Percentiles rank a stretch among this genome's conserved stretches.
phyloP scores from a whole-genome alignment of 805 yeast genomes.

The Deakozyma indianensis region DNA sequence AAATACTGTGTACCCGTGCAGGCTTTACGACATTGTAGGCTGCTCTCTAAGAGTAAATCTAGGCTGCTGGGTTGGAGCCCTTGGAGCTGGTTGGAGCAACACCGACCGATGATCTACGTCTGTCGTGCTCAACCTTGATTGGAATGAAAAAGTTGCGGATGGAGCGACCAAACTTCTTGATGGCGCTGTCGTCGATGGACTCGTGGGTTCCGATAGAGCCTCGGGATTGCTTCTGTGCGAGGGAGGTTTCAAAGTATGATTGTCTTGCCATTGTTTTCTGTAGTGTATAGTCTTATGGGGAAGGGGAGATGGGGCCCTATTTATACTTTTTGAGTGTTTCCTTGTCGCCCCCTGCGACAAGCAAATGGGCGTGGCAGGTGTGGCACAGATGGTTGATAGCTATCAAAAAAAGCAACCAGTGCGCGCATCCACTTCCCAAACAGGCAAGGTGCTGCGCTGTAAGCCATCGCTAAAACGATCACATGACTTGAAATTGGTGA shows the following conservation, averaged over 20 bases:
- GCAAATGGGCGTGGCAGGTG: neutral
- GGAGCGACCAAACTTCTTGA: neutral
- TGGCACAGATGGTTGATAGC: too few species aligned
- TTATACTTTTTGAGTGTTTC: constrained; percentile 1
- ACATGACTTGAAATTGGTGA: neutral
- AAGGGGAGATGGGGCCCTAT: neutral
- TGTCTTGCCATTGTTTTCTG: neutral
- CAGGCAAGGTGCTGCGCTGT: neutral
- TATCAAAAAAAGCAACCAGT: neutral
- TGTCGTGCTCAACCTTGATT: constrained; percentile 1
- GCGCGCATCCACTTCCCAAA: neutral
- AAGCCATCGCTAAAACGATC: neutral
- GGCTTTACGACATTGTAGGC: too few species aligned
- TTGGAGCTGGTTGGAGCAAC: neutral
- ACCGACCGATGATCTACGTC: constrained; percentile 1
- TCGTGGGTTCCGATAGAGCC: neutral
- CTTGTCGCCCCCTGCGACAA: neutral
- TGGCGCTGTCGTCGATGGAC: neutral
- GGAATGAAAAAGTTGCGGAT: neutral
- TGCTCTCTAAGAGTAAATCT: too few species aligned
- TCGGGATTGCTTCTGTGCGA: constrained; percentile 1
- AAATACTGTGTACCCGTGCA: too few species aligned
- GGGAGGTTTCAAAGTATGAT: constrained; percentile 1
- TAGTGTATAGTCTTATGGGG: neutral
- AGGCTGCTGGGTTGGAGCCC: neutral